Conservation (phyloP, 352 stramenopile species). For the Pythium volutum region DNA sequence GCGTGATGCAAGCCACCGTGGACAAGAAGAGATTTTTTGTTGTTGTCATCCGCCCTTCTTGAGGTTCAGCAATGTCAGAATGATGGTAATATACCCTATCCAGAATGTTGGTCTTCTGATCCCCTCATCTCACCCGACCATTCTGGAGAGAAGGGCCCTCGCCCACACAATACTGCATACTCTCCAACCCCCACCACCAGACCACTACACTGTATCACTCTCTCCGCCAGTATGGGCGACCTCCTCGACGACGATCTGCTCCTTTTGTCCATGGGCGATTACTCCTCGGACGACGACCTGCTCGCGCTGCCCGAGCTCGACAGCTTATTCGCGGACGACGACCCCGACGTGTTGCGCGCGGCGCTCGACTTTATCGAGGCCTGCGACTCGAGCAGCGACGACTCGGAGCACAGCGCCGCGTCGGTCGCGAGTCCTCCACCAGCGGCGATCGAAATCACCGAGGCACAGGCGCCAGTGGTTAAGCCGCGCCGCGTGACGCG, state of each 20-base stretch:
- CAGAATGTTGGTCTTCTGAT: constrained; percentile 5
- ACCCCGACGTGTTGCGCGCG: constrained; percentile 18
- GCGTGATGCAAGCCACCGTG: too few species aligned
- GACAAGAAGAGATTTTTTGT: not conserved
- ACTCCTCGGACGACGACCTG: not conserved
- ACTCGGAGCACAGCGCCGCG: not conserved
- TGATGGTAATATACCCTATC: not conserved
- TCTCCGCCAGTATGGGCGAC: too few species aligned
- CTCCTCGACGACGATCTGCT: not conserved
- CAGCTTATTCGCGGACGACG: constrained; percentile 12
- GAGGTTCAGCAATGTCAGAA: not conserved
- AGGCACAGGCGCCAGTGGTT: not conserved
- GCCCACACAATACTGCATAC: not conserved
- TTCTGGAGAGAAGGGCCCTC: not conserved
- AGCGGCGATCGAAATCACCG: not conserved
- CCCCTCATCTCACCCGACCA: too few species aligned
- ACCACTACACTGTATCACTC: too few species aligned
- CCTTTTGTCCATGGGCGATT: not conserved
- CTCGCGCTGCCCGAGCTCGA: not conserved
- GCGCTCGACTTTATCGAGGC: constrained; percentile 21
- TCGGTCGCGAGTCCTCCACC: not conserved
- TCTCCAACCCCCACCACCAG: too few species aligned
- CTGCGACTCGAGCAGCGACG: constrained; percentile 10
- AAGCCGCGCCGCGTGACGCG: constrained; percentile 16
- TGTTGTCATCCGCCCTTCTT: not conserved